phyloP scores from a whole-genome alignment of 345 rosid genomes.

The Eucalyptus cloeziana region DNA sequence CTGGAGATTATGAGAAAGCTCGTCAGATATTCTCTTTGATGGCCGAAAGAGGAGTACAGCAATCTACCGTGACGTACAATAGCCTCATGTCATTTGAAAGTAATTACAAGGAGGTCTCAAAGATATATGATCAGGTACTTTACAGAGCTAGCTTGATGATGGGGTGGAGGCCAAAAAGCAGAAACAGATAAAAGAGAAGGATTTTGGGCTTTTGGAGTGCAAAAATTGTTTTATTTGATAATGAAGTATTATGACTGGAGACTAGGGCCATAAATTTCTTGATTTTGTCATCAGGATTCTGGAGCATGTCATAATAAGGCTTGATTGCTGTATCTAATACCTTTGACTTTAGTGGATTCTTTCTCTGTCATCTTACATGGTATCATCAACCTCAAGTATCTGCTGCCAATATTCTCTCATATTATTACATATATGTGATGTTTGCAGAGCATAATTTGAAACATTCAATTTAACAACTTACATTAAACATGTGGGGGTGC shows the following conservation, averaged over 20 bases:
- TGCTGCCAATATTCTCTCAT: neutral
- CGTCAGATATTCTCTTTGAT: slow-evolving; percentile 59
- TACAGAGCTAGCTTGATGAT: neutral
- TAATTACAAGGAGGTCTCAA: slow-evolving; percentile 90
- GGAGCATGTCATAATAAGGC: neutral
- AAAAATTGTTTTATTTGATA: neutral
- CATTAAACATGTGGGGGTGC: neutral
- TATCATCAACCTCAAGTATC: neutral
- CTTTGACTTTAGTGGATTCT: neutral
- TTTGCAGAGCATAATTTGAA: neutral
- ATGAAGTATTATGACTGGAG: neutral
- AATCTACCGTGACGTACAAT: slow-evolving; percentile 73
- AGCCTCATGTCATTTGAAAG: slow-evolving; percentile 92
- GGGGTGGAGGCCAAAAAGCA: neutral
- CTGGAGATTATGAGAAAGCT: slow-evolving; percentile 81
- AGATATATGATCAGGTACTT: slow-evolving; percentile 85
- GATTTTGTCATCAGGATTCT: neutral
- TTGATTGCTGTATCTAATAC: neutral
- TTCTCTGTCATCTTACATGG: neutral
- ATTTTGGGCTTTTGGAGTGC: neutral
- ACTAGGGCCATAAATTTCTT: neutral
- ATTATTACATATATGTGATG: neutral
- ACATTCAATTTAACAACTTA: neutral
- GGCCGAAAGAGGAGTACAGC: slow-evolving; percentile 62
- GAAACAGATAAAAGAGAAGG: neutral